Conservation (phyloP, 2,329 filamentous ascomycete species). For the Verticillium zaregamsianum region DNA sequence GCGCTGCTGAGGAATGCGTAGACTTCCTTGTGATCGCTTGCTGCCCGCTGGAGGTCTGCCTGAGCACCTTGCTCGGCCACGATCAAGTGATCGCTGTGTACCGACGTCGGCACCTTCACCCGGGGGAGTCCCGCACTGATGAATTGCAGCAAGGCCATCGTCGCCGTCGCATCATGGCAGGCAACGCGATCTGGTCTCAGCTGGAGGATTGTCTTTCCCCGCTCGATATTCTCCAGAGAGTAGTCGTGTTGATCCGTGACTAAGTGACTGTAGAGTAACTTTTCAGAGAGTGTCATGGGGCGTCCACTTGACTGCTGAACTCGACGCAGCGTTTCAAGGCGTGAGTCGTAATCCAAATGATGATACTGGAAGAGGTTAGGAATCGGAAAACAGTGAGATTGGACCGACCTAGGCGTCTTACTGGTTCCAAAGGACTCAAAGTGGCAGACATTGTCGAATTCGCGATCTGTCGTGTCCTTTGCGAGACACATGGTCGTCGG, state of each 20-base stretch:
- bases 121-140: slow-evolving; percentile 33
- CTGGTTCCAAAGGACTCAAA: slow-evolving; percentile 17
- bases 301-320: slow-evolving; percentile 16
- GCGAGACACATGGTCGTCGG: neutral
- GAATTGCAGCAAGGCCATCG: slow-evolving; percentile 37
- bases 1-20: slow-evolving; percentile 32
- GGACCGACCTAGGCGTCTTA: neutral
- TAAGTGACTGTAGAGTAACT: slow-evolving; percentile 32
- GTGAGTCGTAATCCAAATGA: slow-evolving; percentile 12
- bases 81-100: slow-evolving; percentile 35
- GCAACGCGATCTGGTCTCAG: slow-evolving; percentile 33
- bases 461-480: neutral
- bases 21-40: slow-evolving; percentile 27
- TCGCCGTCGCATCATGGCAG: slow-evolving; percentile 36
- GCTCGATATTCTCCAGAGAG: slow-evolving; percentile 22
- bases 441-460: neutral
- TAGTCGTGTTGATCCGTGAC: slow-evolving; percentile 21
- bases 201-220: slow-evolving; percentile 31
- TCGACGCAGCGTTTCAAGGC: slow-evolving; percentile 10
- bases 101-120: slow-evolving; percentile 31
- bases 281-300: slow-evolving; percentile 30
- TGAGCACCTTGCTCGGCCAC: slow-evolving; percentile 23
- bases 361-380: slow-evolving; percentile 6
- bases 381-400: neutral
- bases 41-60: slow-evolving; percentile 21